A percentile compares a stretch with the other conserved stretches of the same genome.
Evolutionary conservation across 306 rosid species (phyloP).

Genomic region (Rosa multiflora): DNA sequence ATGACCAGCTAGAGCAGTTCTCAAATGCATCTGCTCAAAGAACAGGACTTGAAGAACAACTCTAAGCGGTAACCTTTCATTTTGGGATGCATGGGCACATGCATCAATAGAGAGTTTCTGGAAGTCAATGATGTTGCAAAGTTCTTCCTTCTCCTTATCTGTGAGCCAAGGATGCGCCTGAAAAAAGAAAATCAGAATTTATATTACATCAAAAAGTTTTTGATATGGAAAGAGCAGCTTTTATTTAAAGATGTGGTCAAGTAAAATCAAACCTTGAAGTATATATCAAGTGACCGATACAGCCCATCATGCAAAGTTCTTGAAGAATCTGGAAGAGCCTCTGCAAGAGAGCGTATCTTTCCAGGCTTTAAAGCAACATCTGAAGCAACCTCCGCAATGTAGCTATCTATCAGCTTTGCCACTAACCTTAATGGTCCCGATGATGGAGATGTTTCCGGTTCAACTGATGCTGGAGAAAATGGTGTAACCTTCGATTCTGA

Average conservation of each 20-base stretch:
- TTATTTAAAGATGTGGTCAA: constrained; percentile 23
- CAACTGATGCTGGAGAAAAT: constrained; percentile 68
- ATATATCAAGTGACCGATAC: constrained; percentile 82
- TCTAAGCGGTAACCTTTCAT: constrained; percentile 84
- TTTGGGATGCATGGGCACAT: constrained; percentile 90
- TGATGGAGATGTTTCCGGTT: constrained; percentile 52
- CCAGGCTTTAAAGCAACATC: constrained; percentile 50
- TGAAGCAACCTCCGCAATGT: constrained; percentile 61
- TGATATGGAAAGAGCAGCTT: background rate
- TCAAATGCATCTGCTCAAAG: constrained; percentile 89
- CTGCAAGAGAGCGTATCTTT: constrained; percentile 46
- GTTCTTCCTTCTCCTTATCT: constrained; percentile 73
- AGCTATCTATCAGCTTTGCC: constrained; percentile 53
- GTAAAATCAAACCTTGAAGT: constrained; percentile 73
- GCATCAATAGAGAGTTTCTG: constrained; percentile 90
- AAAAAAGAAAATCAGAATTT: constrained; percentile 19
- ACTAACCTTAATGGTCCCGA: constrained; percentile 59
- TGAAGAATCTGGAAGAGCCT: constrained; percentile 72
- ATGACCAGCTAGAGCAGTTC: constrained; percentile 79
- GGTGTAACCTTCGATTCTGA: constrained; percentile 50
- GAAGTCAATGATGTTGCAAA: constrained; percentile 75
- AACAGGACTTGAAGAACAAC: constrained; percentile 91
- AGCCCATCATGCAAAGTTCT: constrained; percentile 83
- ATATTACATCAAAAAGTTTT: constrained; percentile 10
- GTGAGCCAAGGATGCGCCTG: constrained; percentile 93